Base-by-base conservation (phyloP, 2,329 filamentous ascomycete genomes). In the Colletotrichum sublineola region DNA sequence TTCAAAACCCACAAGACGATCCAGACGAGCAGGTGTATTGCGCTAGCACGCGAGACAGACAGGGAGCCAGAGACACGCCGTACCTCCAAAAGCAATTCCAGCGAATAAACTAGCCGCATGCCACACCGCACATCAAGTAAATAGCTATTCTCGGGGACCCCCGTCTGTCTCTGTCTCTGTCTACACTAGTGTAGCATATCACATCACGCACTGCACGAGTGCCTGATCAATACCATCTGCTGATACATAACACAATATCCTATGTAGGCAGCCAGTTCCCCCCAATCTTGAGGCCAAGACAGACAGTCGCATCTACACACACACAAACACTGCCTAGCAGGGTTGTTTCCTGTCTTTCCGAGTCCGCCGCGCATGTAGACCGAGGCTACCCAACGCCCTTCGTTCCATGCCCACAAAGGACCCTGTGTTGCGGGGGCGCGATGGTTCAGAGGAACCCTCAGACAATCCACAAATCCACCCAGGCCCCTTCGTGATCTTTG, bases 1-100 rank as follows among this genome's bases (percentile, higher is more conserved):
- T 20, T 18, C 38, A 36, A 58, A 69, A 64, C 15, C 44, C 65
- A 60, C 52, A n/a, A 40, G 38, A 53, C 52, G 38, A 64, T 60
- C 58, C 65, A 69, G 48, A 50, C 53, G 52, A 72, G 57, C 18
- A 46, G 44, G 44, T 46, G 46, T 12, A 11, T n/a, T n/a, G 20
- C n/a, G 24, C 46, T 72, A 71, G 58, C 58, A 64, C 66, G 52
- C 58, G 44, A 72, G 69, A 72, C 65, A 48, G n/a, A 31, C 53
- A 72, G 66, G 69, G 60, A 72, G 66, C 12, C 60, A 40, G 53
- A 72, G 69, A 72, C 66, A 69, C 48, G 33, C 38, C 65, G 24
- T 31, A 60, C 60, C 60, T 36, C 38, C 46, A 52, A 14, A 44
- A 61, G 63, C 24, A 38, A 68, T 68, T 63, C 68, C 65, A 63